Evolutionary conservation across 2,329 filamentous ascomycete species (phyloP), one percentile per base, ranked within the genome.

Genomic region (Apiospora kogelbergensis): DNA sequence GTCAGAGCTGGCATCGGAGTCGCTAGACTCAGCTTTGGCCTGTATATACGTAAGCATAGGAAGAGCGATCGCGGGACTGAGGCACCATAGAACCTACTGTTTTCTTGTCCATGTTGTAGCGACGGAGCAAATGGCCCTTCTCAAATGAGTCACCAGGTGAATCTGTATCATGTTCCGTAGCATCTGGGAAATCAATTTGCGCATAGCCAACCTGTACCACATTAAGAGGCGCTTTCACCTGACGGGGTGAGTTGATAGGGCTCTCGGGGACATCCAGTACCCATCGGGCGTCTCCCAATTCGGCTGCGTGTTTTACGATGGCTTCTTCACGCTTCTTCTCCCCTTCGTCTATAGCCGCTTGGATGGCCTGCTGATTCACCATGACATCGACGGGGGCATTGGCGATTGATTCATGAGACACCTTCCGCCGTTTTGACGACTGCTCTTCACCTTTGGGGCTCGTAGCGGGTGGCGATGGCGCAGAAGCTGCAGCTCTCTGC

Each of bases 271-370:
- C 85, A 70, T 89, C 89, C 68, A 95, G 81, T 22, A 93, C 90
- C 93, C 93, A 95, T 77, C 90, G 90, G 22, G 91, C 91, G 78
- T 95, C 93, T 67, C 90, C 89, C 57, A 87, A 81, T 71, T 88
- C 85, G 22, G 86, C 85, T 10, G 89, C 88, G 70, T 89, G 88
- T 73, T 86, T 86, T 70, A 90, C 87, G 15, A 93, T 76, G 46
- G 89, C 84, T 70, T 86, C 84, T 76, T 88, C 85, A 10, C 89
- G 86, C 74, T 89, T 91, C 66, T 85, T 84, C 78, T 94, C 91
- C 75, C 93, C 90, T 42, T 88, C 87, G 6, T 89, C 88, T 17
- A 92, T 78, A 2, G 91, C 90, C 3, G 87, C 88, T 75, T 90
- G 84, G 60, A 93, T 84, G 1, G 88, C 85, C 57, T 85, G 84